Conservation (phyloP, 805 yeast genomes). For the Lachancea sp. region DNA sequence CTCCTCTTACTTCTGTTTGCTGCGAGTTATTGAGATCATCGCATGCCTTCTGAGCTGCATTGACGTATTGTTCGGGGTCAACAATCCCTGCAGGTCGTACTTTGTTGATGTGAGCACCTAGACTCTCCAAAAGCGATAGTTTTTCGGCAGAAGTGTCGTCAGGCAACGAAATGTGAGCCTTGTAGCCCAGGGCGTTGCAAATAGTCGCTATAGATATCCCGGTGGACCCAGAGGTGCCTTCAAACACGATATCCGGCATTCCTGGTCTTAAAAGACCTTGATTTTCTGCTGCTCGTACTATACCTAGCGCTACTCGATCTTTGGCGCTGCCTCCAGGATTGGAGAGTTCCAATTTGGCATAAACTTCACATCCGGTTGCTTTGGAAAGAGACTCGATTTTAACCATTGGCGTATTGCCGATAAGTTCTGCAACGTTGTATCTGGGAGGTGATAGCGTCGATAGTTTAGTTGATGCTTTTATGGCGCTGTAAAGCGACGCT, state of each 20-base stretch:
- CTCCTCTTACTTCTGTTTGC: constrained; percentile 37
- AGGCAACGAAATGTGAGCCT: constrained; percentile 88
- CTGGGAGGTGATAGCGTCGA: constrained; percentile 28
- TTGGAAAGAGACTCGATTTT: constrained; percentile 62
- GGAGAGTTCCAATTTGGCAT: constrained; percentile 76
- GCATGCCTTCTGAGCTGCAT: constrained; percentile 71
- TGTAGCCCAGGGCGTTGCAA: constrained; percentile 84
- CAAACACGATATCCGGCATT: constrained; percentile 63
- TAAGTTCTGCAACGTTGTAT: constrained; percentile 66
- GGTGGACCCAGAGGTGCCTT: constrained; percentile 96
- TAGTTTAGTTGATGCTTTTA: background rate
- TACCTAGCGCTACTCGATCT: constrained; percentile 86
- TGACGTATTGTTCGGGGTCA: constrained; percentile 88
- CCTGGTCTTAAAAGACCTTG: constrained; percentile 52
- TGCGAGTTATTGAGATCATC: constrained; percentile 37
- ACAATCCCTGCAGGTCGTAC: constrained; percentile 95
- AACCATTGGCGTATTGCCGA: constrained; percentile 87
- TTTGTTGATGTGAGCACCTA: constrained; percentile 78
- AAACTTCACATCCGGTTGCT: constrained; percentile 72
- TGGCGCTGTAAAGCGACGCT: constrained; percentile 5
- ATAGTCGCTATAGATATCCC: constrained; percentile 90
- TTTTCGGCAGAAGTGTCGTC: constrained; percentile 90
- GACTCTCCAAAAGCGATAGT: constrained; percentile 55
- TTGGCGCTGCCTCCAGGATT: constrained; percentile 97
- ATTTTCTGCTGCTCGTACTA: constrained; percentile 62